A percentile compares a stretch with the other conserved stretches of the same genome.
Evolutionary conservation across 192 early-diverging fungal genomes (phyloP).

Genomic region (Entophlyctis luteolus): DNA sequence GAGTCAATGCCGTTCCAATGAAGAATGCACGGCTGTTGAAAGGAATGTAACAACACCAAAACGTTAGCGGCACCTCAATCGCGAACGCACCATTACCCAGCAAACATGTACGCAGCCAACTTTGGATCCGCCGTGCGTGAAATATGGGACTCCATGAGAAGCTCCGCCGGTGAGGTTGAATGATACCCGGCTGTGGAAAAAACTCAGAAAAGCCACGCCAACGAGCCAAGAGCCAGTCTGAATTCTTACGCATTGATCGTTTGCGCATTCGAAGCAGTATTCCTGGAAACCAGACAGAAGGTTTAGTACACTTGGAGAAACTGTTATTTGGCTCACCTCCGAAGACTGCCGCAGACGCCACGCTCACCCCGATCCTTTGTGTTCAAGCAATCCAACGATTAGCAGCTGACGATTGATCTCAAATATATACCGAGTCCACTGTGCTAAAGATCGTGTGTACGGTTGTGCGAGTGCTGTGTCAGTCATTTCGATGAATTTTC

Average conservation of each 20-base stretch:
- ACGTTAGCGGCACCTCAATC: too few species aligned
- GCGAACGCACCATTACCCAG: too few species aligned
- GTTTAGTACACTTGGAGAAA: not conserved
- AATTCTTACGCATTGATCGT: not conserved
- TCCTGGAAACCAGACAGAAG: not conserved
- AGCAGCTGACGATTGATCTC: too few species aligned
- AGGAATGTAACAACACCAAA: too few species aligned
- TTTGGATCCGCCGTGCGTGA: constrained; percentile 39
- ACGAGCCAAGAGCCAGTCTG: too few species aligned
- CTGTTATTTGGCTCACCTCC: not conserved
- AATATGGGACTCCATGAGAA: constrained; percentile 22
- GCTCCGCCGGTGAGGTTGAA: constrained; percentile 27
- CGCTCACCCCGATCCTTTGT: not conserved
- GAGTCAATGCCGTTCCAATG: constrained; percentile 34
- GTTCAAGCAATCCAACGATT: too few species aligned
- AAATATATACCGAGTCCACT: too few species aligned
- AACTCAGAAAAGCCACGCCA: not conserved
- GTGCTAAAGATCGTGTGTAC: too few species aligned
- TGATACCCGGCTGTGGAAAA: constrained; percentile 16
- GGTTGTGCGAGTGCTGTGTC: too few species aligned
- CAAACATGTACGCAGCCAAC: constrained; percentile 44
- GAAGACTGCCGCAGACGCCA: constrained; percentile 7
- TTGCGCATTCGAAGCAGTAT: not conserved
- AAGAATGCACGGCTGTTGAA: constrained; percentile 41
- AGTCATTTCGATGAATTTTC: too few species aligned